A percentile compares a stretch with the other conserved stretches of the same genome.
These are phyloP conservation scores for Solanum lycopersicoides DNA, from an alignment of 257 asterid genomes.

Conservation along the genomic window DNA sequence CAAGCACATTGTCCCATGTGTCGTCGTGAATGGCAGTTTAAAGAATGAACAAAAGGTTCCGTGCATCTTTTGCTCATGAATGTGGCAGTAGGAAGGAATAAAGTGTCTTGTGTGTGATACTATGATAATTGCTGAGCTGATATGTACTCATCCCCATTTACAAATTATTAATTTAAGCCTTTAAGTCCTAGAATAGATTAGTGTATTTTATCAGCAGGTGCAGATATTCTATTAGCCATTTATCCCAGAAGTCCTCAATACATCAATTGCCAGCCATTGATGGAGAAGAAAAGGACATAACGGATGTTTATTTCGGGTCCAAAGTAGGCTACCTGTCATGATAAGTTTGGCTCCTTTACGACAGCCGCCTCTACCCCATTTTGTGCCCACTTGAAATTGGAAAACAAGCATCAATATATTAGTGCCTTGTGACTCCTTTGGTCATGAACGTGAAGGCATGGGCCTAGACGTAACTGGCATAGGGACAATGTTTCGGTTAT, in stretches of 20 bases:
- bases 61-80: neutral
- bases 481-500: neutral
- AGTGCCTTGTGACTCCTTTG: neutral
- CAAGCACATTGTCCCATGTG: slow-evolving; percentile 98
- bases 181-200: neutral
- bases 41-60: slow-evolving; percentile 28
- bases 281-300: neutral
- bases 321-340: neutral
- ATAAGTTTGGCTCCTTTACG: neutral
- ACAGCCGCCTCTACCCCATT: neutral
- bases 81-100: neutral
- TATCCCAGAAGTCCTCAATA: neutral
- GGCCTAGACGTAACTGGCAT: neutral
- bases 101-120: neutral
- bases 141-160: neutral
- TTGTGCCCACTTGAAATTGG: neutral
- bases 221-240: neutral
- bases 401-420: neutral
- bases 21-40: slow-evolving; percentile 93
- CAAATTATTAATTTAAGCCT: neutral
- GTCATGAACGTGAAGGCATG: neutral
- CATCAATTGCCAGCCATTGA: neutral
- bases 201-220: neutral
- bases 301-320: neutral
- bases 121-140: neutral